These are phyloP conservation scores for Dovyalis caffra DNA, from an alignment of 345 rosid species.

Conservation along the genomic window DNA sequence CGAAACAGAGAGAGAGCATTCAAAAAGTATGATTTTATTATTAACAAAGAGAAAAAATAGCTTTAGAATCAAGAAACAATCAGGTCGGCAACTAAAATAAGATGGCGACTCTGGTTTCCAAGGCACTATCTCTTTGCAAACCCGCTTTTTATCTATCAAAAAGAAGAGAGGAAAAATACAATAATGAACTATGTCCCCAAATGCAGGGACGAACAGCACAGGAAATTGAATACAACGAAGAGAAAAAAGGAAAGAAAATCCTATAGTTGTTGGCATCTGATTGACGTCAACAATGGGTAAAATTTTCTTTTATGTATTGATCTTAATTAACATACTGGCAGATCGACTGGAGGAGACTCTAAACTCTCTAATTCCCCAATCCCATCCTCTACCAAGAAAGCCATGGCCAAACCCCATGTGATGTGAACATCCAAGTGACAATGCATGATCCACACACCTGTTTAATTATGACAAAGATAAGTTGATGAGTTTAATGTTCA, in stretches of 20 bases:
- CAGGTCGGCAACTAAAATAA: background rate
- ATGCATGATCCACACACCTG: constrained; percentile 94
- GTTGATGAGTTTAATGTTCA: background rate
- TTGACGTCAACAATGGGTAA: background rate
- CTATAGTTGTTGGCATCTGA: background rate
- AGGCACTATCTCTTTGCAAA: constrained; percentile 3
- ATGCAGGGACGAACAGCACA: constrained; percentile 12
- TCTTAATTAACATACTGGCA: constrained; percentile 56
- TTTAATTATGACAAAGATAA: background rate
- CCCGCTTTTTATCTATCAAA: background rate
- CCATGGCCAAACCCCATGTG: constrained; percentile 83
- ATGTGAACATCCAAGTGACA: constrained; percentile 95
- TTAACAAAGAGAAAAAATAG: background rate
- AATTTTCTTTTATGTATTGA: background rate
- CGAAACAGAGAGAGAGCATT: background rate
- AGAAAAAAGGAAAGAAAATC: background rate
- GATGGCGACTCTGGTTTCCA: constrained; percentile 9
- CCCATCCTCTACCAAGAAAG: constrained; percentile 81
- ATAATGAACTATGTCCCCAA: constrained; percentile 9
- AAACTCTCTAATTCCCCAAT: constrained; percentile 52
- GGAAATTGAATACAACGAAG: background rate
- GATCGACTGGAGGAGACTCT: constrained; percentile 68
- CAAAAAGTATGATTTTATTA: background rate
- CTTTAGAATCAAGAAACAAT: background rate
- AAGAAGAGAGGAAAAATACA: background rate